A percentile compares a stretch with the other conserved stretches of the same genome.
These are phyloP conservation scores for Rugonectria rugulosa DNA, from an alignment of 2,329 filamentous ascomycete genomes.

Conservation along the genomic window DNA sequence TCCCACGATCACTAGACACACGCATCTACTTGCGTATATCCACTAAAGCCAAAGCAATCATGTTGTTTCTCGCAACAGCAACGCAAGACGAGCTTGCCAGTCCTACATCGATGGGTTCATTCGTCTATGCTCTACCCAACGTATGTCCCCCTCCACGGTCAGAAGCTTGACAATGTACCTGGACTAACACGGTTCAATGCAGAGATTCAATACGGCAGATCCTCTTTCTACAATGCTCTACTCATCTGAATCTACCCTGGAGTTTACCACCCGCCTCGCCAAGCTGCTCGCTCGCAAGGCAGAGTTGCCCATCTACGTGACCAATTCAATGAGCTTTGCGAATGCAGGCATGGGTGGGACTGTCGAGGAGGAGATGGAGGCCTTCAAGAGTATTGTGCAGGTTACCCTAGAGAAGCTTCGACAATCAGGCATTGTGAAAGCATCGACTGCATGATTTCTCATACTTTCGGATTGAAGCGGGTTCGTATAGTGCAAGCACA, in stretches of 20 bases:
- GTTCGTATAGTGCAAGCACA: too few relatives aligned
- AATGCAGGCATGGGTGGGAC: constrained; percentile 78
- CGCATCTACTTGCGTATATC: constrained; percentile 68
- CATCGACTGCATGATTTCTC: neutral
- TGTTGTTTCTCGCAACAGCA: constrained; percentile 69
- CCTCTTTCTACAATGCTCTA: constrained; percentile 83
- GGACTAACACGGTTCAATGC: constrained; percentile 24
- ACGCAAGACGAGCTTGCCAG: constrained; percentile 59
- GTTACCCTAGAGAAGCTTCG: constrained; percentile 57
- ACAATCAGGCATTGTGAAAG: constrained; percentile 20
- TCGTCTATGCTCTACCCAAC: constrained; percentile 93
- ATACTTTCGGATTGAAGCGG: too few relatives aligned
- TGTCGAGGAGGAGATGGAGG: constrained; percentile 94
- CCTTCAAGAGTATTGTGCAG: constrained; percentile 76
- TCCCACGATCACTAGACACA: constrained; percentile 67
- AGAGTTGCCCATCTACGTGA: constrained; percentile 83
- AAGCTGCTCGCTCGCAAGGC: constrained; percentile 81
- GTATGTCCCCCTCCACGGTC: constrained; percentile 57
- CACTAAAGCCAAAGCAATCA: constrained; percentile 62
- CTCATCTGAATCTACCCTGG: constrained; percentile 76
- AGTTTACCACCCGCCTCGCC: constrained; percentile 86
- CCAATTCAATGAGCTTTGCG: constrained; percentile 83
- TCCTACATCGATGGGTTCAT: constrained; percentile 76
- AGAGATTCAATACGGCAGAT: constrained; percentile 64
- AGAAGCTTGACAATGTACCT: neutral